These are phyloP conservation scores for Helichrysum umbraculigerum DNA, from an alignment of 129 eudicot species.

Conservation along the genomic window DNA sequence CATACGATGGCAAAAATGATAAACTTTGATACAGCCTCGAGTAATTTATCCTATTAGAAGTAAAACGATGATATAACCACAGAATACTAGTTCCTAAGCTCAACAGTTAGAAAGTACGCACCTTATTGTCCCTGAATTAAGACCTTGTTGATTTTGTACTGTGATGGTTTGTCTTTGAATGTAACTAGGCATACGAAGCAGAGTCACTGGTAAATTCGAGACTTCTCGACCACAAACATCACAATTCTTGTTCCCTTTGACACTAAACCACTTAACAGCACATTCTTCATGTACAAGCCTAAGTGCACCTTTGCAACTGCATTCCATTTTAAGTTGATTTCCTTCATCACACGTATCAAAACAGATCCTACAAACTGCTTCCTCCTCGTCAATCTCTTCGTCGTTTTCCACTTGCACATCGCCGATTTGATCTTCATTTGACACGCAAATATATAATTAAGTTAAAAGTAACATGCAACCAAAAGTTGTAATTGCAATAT, in stretches of 20 bases:
- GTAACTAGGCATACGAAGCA: constrained; percentile 61
- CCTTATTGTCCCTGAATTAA: constrained; percentile 51
- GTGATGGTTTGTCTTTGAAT: constrained; percentile 47
- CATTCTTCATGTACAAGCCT: constrained; percentile 81
- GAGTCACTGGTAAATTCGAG: constrained; percentile 77
- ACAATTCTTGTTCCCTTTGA: constrained; percentile 67
- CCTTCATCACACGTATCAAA: constrained; percentile 74
- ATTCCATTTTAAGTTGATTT: constrained; percentile 79
- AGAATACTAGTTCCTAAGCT: background rate
- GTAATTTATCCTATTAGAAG: background rate
- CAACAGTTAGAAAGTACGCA: constrained; percentile 15
- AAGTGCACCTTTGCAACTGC: constrained; percentile 95
- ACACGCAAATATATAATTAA: constrained; percentile 22
- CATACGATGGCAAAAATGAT: background rate
- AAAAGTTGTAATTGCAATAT: background rate
- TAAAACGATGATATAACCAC: background rate
- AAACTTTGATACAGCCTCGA: too few relatives aligned
- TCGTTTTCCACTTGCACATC: constrained; percentile 56
- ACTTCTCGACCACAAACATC: constrained; percentile 87
- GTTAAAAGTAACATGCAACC: background rate
- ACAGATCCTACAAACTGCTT: constrained; percentile 94
- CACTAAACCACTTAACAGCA: constrained; percentile 84
- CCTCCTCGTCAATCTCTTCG: constrained; percentile 95
- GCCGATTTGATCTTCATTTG: constrained; percentile 50
- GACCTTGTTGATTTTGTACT: constrained; percentile 39